These are phyloP conservation scores for Sporisorium reilianum DNA, from an alignment of 1,284 basidiomycete genomes.

Conservation along the genomic window DNA sequence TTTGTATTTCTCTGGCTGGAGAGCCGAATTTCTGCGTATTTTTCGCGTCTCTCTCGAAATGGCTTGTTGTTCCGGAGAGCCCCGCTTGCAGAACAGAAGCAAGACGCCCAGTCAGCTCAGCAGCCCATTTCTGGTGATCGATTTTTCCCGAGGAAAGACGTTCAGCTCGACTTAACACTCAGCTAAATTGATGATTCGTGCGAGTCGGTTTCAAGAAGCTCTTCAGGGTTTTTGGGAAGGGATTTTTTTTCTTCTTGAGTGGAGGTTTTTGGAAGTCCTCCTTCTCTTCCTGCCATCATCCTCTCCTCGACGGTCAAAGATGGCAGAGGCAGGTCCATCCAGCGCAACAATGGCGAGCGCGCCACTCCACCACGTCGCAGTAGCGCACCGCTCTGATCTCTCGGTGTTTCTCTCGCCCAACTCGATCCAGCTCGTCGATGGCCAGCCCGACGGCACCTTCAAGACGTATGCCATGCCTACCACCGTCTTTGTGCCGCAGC, in stretches of 20 bases:
- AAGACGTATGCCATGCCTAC: conserved; percentile 38
- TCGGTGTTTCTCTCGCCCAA: conserved; percentile 48
- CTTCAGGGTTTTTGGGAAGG: conserved; percentile 5
- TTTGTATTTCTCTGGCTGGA: background rate
- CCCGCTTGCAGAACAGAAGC: conserved; percentile 13
- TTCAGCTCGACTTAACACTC: background rate
- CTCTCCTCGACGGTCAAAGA: conserved; percentile 1
- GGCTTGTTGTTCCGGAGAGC: conserved; percentile 28
- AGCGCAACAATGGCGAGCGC: conserved; percentile 31
- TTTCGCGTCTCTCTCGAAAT: too few relatives aligned
- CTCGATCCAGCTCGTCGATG: conserved; percentile 43
- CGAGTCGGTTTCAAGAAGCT: conserved; percentile 12
- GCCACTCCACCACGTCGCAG: conserved; percentile 41
- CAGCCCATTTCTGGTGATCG: conserved; percentile 40
- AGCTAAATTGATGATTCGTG: conserved; percentile 20
- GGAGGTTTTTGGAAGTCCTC: conserved; percentile 39
- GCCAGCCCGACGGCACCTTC: conserved; percentile 17
- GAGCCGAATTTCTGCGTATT: conserved; percentile 8
- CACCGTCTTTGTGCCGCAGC: conserved; percentile 46
- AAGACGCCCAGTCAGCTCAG: conserved; percentile 1
- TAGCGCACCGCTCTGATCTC: conserved; percentile 32
- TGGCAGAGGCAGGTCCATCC: conserved; percentile 47
- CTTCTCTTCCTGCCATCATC: background rate
- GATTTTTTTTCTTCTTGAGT: conserved; percentile 7
- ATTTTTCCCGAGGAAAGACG: conserved; percentile 15